Evolutionary conservation across 2,329 filamentous ascomycete genomes (phyloP), one percentile per base, ranked within the genome.

Genomic region (Verticillium albo-atrum): DNA sequence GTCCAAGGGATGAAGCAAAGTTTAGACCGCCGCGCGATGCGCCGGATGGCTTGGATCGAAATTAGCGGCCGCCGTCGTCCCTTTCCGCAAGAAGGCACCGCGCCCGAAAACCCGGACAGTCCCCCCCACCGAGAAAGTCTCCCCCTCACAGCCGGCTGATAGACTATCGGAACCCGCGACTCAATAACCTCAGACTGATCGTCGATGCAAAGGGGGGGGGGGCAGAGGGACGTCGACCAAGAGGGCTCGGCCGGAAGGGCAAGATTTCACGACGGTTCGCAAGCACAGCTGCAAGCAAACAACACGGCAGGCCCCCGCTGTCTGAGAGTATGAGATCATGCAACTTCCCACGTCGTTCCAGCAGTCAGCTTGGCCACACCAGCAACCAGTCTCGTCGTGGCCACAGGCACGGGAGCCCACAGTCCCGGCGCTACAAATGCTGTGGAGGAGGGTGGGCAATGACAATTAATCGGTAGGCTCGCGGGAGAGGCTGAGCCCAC

Each of bases 311-410:
- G 42, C 10, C 20, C 25, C 9, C 42, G 20, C 42, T 20, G 42
- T 50, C n/a, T 50, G 42, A 25, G 42, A n/a, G 42, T 50, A n/a
- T 50, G 42, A 56, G 54, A 56, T 56, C 54, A 56, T 56, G 54
- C 54, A 56, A 56, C 34, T 14, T 56, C 34, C 54, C 54, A 28
- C 17, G n/a, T 54, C 52, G n/a, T 23, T 20, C 42, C n/a, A 50
- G 42, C 35, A 4, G 34, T 37, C 34, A 15, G 17, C 12, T 12
- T 50, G n/a, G n/a, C 42, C 42, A 6, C 20, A 25, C 7, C 10
- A 50, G 42, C 42, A 50, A 9, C n/a, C 42, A 20, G 9, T 7
- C 9, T 25, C 20, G 20, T 23, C 42, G n/a, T 50, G 42, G 42
- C 42, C 42, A 50, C n/a, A 50, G 42, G 42, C 42, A 50, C 42